Evolutionary conservation across 345 rosid species (phyloP).

Genomic region (Gossypium raimondii): DNA sequence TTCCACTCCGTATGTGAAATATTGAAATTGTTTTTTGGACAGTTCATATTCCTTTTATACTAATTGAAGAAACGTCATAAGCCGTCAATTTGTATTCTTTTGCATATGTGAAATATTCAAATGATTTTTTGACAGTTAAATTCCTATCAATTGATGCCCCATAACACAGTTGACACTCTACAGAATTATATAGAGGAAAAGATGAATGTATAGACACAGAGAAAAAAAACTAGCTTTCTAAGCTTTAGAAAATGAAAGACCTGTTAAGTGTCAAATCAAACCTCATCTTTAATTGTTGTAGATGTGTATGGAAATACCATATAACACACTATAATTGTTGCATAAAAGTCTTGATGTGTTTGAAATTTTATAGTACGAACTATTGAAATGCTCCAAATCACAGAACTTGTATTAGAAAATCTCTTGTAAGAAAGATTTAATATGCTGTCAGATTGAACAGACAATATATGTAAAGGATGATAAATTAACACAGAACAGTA

Average conservation of each 20-base stretch:
- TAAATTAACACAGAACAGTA: not conserved
- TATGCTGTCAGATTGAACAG: not conserved
- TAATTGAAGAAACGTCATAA: not conserved
- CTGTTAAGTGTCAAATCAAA: not conserved
- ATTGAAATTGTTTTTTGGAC: not conserved
- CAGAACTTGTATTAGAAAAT: not conserved
- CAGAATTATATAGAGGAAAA: not conserved
- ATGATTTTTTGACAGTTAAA: not conserved
- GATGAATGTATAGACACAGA: not conserved
- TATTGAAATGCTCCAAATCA: not conserved
- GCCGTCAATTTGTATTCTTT: not conserved
- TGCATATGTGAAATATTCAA: not conserved
- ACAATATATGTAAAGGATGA: not conserved
- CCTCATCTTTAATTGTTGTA: not conserved
- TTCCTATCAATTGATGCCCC: not conserved
- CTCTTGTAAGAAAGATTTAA: not conserved
- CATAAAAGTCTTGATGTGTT: not conserved
- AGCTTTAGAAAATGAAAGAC: not conserved
- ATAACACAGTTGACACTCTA: not conserved
- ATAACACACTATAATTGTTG: not conserved
- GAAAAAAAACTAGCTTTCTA: too few relatives aligned
- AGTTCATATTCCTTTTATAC: not conserved
- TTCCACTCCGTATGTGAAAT: not conserved
- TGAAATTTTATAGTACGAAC: not conserved
- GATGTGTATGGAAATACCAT: not conserved